Percentiles rank a stretch among this genome's conserved stretches.
These are phyloP conservation scores for Secale cereale DNA, from an alignment of 176 grass and related monocot species.

Conservation along the genomic window DNA sequence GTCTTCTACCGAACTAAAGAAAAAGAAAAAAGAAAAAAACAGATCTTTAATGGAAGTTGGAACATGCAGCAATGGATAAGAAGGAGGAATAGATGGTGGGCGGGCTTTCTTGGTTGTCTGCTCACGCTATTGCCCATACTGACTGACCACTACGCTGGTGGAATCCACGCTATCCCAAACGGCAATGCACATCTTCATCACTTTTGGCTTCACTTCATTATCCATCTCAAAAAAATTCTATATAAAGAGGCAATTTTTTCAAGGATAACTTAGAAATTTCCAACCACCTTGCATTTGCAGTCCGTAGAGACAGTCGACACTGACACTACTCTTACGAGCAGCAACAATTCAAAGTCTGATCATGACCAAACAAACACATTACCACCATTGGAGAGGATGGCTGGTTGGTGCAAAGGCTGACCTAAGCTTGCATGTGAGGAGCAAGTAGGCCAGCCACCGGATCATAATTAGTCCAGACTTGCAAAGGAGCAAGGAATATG, in stretches of 20 bases:
- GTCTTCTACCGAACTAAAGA: neutral
- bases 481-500: neutral
- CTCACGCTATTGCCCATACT: slow-evolving; percentile 7
- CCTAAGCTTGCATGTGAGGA: neutral
- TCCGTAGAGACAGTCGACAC: neutral
- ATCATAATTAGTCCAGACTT: neutral
- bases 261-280: neutral
- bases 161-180: slow-evolving; percentile 38
- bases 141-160: slow-evolving; percentile 30
- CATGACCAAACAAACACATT: neutral
- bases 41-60: neutral
- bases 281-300: neutral
- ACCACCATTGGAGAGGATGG: neutral
- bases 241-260: neutral
- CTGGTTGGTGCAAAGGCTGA: slow-evolving; percentile 19
- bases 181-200: neutral
- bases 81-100: slow-evolving; percentile 13
- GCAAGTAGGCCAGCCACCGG: slow-evolving; percentile 14
- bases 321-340: neutral
- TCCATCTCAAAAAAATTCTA: neutral
- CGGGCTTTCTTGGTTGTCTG: neutral
- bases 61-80: neutral
- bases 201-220: slow-evolving; percentile 8
- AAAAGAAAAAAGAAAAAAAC: neutral
- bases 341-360: neutral